Conservation (phyloP, 108 stramenopile species). For the Conticribra guillardii region DNA sequence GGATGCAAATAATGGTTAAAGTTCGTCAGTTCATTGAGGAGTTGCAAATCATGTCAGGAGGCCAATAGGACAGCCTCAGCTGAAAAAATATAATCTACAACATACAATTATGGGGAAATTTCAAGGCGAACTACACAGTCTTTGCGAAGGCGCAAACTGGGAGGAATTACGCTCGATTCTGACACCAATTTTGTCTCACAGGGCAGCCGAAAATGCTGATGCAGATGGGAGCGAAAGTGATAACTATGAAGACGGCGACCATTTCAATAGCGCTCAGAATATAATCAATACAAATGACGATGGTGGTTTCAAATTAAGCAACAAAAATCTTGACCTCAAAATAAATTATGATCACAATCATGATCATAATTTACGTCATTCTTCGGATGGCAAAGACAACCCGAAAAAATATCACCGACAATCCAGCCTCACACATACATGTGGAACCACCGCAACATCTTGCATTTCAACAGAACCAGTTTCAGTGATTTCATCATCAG, state of each 20-base stretch:
- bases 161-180: constrained; percentile 11
- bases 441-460: not conserved
- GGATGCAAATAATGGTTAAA: too few species aligned
- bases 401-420: not conserved
- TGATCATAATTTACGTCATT: too few species aligned
- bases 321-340: too few species aligned
- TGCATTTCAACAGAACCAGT: not conserved
- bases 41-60: too few species aligned
- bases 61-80: too few species aligned
- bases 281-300: too few species aligned
- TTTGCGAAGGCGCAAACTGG: constrained; percentile 32
- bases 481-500: too few species aligned
- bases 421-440: not conserved
- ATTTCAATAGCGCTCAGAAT: not conserved
- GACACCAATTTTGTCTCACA: constrained; percentile 5
- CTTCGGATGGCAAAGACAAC: too few species aligned
- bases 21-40: too few species aligned
- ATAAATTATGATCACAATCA: too few species aligned
- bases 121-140: constrained; percentile 22
- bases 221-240: not conserved
- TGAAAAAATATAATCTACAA: too few species aligned
- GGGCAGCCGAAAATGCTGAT: constrained; percentile 8
- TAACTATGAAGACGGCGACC: not conserved
- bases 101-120: constrained; percentile 24
- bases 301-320: too few species aligned